Conservation (phyloP, 2,329 filamentous ascomycete genomes). For the Lasiodiplodia sp. region DNA sequence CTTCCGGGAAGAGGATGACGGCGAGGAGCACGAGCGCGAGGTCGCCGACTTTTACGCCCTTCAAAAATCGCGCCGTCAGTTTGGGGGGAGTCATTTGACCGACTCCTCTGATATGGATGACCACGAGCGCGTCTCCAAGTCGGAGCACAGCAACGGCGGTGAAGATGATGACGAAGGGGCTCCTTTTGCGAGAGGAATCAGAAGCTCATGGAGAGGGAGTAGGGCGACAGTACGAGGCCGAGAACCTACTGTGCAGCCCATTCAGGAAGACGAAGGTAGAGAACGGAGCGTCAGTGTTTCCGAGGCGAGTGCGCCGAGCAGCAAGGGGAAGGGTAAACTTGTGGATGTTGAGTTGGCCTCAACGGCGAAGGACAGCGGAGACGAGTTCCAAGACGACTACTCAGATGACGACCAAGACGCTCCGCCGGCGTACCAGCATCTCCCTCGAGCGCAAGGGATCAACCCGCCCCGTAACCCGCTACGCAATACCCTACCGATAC, state of each 20-base stretch:
- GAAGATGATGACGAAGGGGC: conserved; percentile 45
- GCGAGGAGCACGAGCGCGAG: conserved; percentile 87
- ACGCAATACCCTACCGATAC: conserved; percentile 46
- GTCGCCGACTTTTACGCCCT: conserved; percentile 94
- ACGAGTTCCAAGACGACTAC: conserved; percentile 53
- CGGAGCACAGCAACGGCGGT: conserved; percentile 55
- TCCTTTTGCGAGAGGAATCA: conserved; percentile 58
- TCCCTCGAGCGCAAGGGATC: conserved; percentile 55
- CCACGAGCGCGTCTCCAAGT: conserved; percentile 58
- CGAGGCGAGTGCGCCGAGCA: conserved; percentile 53
- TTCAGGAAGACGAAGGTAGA: conserved; percentile 46
- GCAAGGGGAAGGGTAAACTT: conserved; percentile 71
- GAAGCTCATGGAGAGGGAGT: conserved; percentile 64
- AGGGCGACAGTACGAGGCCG: conserved; percentile 49
- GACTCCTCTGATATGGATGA: conserved; percentile 87
- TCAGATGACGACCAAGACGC: conserved; percentile 52
- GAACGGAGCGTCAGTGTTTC: conserved; percentile 50
- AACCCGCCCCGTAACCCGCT: conserved; percentile 53
- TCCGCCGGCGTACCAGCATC: conserved; percentile 65
- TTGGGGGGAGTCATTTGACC: conserved; percentile 81
- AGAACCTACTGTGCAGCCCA: conserved; percentile 44
- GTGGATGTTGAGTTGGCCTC: conserved; percentile 87
- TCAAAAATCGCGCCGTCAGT: conserved; percentile 86
- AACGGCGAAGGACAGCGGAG: conserved; percentile 54
- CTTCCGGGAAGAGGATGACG: conserved; percentile 91